phyloP scores from a whole-genome alignment of 768 basidiomycete species.

The Rossbeevera mucosa region DNA sequence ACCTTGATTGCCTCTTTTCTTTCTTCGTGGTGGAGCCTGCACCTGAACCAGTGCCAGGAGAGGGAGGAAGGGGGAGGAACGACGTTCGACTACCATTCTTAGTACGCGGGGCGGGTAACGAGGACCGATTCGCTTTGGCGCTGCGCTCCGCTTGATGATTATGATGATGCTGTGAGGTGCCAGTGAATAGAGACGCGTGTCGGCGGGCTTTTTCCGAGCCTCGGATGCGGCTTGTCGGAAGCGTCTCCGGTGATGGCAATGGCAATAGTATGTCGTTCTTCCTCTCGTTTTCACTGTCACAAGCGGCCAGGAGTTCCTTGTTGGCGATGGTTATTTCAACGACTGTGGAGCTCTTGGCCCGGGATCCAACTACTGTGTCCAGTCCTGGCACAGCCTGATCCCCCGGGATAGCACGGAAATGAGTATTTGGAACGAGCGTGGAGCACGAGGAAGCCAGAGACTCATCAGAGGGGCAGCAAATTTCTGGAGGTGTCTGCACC shows the following conservation, averaged over 20 bases:
- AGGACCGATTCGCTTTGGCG: constrained; percentile 11
- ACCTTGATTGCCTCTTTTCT: constrained; percentile 16
- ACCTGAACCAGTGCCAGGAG: not conserved
- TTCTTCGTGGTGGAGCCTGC: not conserved
- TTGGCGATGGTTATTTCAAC: not conserved
- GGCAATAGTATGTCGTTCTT: not conserved
- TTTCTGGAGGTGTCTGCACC: not conserved
- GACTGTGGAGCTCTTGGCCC: not conserved
- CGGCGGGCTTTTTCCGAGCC: not conserved
- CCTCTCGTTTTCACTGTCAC: not conserved
- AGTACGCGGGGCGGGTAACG: constrained; percentile 10
- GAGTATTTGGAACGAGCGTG: constrained; percentile 8
- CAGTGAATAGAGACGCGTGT: constrained; percentile 10
- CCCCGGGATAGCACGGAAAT: not conserved
- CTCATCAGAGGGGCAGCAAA: not conserved
- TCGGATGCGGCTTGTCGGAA: not conserved
- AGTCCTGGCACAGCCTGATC: not conserved
- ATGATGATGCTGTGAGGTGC: not conserved
- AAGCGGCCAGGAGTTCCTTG: not conserved
- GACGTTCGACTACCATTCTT: not conserved
- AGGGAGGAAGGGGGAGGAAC: not conserved
- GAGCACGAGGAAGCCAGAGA: constrained; percentile 11
- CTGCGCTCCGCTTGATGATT: constrained; percentile 7
- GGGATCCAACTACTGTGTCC: not conserved
- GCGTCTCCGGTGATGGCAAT: not conserved